Conservation (phyloP, 768 basidiomycete genomes). For the Amanita pallidorosea region DNA sequence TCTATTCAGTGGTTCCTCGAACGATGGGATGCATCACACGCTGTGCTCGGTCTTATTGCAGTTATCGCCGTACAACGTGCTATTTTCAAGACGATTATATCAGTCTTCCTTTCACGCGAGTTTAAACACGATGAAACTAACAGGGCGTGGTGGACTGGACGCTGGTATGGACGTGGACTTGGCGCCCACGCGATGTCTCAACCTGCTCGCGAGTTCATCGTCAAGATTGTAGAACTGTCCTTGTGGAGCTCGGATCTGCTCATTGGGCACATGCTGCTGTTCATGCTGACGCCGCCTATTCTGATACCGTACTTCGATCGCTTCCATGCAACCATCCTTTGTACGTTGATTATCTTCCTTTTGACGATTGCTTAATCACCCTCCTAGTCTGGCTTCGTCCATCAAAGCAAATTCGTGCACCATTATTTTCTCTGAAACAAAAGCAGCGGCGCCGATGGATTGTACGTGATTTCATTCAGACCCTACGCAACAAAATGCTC, state of each 20-base stretch:
- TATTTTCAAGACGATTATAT: constrained; percentile 87
- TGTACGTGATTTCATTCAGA: constrained; percentile 33
- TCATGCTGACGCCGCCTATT: constrained; percentile 84
- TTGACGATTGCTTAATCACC: constrained; percentile 11
- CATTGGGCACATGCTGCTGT: constrained; percentile 75
- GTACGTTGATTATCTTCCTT: constrained; percentile 37
- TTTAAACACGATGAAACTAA: constrained; percentile 99
- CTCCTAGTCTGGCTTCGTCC: constrained; percentile 84
- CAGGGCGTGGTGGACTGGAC: constrained; percentile 97
- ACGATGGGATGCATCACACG: constrained; percentile 84
- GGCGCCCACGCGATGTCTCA: constrained; percentile 93
- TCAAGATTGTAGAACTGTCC: constrained; percentile 95
- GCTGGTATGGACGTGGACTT: constrained; percentile 93
- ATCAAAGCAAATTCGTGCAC: constrained; percentile 88
- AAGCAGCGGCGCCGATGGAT: constrained; percentile 85
- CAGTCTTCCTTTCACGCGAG: constrained; percentile 91
- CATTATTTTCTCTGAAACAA: constrained; percentile 84
- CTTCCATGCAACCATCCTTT: constrained; percentile 83
- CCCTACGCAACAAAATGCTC: neutral
- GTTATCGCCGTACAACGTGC: constrained; percentile 89
- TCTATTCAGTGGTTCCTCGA: constrained; percentile 81
- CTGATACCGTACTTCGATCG: constrained; percentile 88
- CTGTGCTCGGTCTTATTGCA: constrained; percentile 86
- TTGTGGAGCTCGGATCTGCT: constrained; percentile 94
- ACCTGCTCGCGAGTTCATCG: constrained; percentile 92